These are phyloP conservation scores for Lactarius tabidus DNA, from an alignment of 768 basidiomycete species.

Conservation along the genomic window DNA sequence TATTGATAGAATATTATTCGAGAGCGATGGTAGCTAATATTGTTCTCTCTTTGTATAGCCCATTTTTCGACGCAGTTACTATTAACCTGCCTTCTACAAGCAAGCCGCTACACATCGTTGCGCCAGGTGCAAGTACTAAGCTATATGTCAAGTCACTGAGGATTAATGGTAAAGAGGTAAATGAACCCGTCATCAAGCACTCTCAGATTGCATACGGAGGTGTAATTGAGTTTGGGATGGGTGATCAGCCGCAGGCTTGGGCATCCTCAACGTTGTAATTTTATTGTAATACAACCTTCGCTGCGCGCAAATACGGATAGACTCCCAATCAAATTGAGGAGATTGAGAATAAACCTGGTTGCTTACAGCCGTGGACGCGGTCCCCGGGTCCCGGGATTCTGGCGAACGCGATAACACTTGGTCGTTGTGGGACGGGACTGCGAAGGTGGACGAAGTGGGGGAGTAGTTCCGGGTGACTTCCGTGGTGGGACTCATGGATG, in stretches of 20 bases:
- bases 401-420: constrained; percentile 27
- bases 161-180: constrained; percentile 47
- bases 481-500: constrained; percentile 35
- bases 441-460: constrained; percentile 33
- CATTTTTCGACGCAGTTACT: constrained; percentile 51
- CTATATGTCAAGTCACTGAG: constrained; percentile 51
- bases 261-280: no score
- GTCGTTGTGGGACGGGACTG: constrained; percentile 34
- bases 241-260: constrained; percentile 40
- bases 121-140: constrained; percentile 53
- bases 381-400: no score
- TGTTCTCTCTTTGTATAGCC: constrained; percentile 31
- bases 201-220: constrained; percentile 58
- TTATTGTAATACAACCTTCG: no score
- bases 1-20: constrained; percentile 13
- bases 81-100: constrained; percentile 48
- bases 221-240: constrained; percentile 63
- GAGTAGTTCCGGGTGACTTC: constrained; percentile 38
- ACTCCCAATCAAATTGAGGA: no score
- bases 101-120: constrained; percentile 46
- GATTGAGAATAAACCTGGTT: no score
- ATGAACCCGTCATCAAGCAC: constrained; percentile 52
- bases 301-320: no score
- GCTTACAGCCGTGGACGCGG: no score
- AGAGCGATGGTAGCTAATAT: not conserved